Evolutionary conservation across 208 protist species (phyloP).

Genomic region (Herpetomonas muscarum): DNA sequence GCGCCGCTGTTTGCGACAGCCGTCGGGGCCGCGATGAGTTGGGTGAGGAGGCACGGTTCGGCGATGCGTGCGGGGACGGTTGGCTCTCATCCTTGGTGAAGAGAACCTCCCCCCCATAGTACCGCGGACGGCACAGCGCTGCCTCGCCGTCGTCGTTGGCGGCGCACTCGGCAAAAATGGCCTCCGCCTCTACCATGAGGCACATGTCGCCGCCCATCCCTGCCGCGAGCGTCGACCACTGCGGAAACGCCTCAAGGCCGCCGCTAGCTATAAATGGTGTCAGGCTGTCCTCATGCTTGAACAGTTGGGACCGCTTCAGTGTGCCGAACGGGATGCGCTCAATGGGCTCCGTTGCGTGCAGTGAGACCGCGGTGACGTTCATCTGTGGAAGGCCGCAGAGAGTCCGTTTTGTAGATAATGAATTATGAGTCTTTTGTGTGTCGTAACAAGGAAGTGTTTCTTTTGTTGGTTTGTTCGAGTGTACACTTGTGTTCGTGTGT

Average conservation of each 20-base stretch:
- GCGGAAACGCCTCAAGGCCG: neutral
- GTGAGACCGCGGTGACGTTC: too few relatives aligned
- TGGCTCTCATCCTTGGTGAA: neutral
- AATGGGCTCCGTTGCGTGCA: too few relatives aligned
- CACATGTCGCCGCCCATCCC: neutral
- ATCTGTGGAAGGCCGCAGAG: too few relatives aligned
- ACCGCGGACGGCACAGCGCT: neutral
- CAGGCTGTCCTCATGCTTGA: neutral
- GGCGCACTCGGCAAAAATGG: neutral
- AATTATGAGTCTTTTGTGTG: too few relatives aligned
- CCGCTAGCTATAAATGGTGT: neutral
- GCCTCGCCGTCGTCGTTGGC: neutral
- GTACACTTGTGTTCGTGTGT: slow-evolving; percentile 3
- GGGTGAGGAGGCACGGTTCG: too few relatives aligned
- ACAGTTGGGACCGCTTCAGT: neutral
- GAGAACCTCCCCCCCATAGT: slow-evolving; percentile 2
- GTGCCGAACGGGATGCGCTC: neutral
- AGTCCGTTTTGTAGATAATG: too few relatives aligned
- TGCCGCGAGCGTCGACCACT: neutral
- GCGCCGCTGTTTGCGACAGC: neutral
- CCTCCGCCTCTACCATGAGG: neutral
- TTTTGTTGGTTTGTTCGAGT: neutral
- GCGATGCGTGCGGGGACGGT: neutral
- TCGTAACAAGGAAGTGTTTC: neutral
- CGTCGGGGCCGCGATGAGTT: neutral